These are phyloP conservation scores for Aegilops sharonensis DNA, from an alignment of 176 grass and related monocot genomes.

Conservation along the genomic window DNA sequence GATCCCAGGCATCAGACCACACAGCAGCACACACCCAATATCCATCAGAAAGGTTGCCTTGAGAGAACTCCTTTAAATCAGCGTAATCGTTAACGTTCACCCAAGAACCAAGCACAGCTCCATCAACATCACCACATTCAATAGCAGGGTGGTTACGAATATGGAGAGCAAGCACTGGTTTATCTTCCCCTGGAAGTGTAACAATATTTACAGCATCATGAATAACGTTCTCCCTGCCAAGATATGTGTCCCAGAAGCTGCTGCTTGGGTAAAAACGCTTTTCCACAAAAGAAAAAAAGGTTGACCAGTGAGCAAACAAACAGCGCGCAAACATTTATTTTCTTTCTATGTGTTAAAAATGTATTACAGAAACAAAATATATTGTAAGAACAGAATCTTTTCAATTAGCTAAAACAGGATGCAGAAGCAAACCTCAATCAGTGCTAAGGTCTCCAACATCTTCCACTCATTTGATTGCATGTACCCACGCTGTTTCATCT, in stretches of 20 bases:
- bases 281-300: conserved; percentile 38
- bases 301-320: conserved; percentile 38
- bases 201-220: conserved; percentile 40
- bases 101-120: conserved; percentile 81
- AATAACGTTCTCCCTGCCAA: conserved; percentile 57
- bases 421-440: conserved; percentile 80
- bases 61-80: conserved; percentile 43
- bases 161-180: conserved; percentile 49
- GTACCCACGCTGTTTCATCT: conserved; percentile 78
- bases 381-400: conserved; percentile 1
- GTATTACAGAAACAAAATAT: background rate
- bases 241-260: conserved; percentile 75
- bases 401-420: conserved; percentile 29
- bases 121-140: conserved; percentile 91
- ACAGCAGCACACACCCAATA: conserved; percentile 90
- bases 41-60: conserved; percentile 43
- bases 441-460: conserved; percentile 68
- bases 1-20: conserved; percentile 94
- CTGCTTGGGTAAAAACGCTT: conserved; percentile 90
- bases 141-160: conserved; percentile 34
- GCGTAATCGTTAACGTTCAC: conserved; percentile 49
- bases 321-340: background rate
- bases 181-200: conserved; percentile 58
- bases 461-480: conserved; percentile 70
- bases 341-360: background rate